Evolutionary conservation across 148 eudicot genomes (phyloP).

Genomic region (Bassia scoparia): DNA sequence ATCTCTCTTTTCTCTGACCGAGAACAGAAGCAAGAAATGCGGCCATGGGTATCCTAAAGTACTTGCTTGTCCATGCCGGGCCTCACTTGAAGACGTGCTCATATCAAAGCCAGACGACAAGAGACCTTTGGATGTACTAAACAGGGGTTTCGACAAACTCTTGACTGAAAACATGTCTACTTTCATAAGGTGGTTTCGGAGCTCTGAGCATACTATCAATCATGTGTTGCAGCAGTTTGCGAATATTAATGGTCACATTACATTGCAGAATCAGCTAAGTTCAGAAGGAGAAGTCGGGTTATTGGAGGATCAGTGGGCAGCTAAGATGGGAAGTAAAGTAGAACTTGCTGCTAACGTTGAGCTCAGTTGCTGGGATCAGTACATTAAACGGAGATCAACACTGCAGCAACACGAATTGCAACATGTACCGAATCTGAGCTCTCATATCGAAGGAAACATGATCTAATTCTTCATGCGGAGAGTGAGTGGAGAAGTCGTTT

Average conservation of each 20-base stretch:
- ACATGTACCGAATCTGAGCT: constrained; percentile 71
- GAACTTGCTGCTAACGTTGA: constrained; percentile 54
- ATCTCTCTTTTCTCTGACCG: constrained; percentile 59
- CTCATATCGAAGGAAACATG: constrained; percentile 65
- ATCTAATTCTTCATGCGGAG: constrained; percentile 79
- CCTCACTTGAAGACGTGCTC: constrained; percentile 69
- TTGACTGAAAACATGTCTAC: constrained; percentile 57
- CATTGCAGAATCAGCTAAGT: constrained; percentile 70
- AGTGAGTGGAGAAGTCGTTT: constrained; percentile 86
- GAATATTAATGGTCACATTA: constrained; percentile 76
- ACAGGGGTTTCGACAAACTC: constrained; percentile 77
- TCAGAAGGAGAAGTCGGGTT: constrained; percentile 68
- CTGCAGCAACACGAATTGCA: constrained; percentile 61
- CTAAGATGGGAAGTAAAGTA: constrained; percentile 60
- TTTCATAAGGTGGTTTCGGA: constrained; percentile 74
- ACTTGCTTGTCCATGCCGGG: constrained; percentile 77
- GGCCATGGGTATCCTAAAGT: constrained; percentile 70
- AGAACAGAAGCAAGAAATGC: constrained; percentile 49
- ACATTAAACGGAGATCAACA: constrained; percentile 59
- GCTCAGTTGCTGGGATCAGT: constrained; percentile 60
- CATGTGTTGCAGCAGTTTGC: constrained; percentile 75
- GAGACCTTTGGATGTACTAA: constrained; percentile 59
- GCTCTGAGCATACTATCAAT: constrained; percentile 53
- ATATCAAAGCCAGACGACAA: constrained; percentile 69
- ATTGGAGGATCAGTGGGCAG: constrained; percentile 71